Percentiles rank a stretch among this genome's conserved stretches.
Conservation (phyloP, 2,329 filamentous ascomycete genomes). For the Fusarium sp. region DNA sequence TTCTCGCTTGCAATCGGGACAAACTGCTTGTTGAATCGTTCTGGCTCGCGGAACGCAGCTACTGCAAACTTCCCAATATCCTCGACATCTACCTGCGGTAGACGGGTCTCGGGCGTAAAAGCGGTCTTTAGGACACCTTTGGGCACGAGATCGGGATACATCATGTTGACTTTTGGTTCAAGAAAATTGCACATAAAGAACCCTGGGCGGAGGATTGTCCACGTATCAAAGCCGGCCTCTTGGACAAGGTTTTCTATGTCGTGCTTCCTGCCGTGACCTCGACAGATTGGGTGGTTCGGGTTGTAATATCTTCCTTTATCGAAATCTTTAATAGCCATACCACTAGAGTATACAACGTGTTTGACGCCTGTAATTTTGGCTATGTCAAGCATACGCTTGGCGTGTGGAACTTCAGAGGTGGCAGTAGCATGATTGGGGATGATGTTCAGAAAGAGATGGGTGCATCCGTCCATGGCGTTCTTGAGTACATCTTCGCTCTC, state of each 20-base stretch:
- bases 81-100: conserved; percentile 10
- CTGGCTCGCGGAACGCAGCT: conserved; percentile 1
- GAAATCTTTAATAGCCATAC: conserved; percentile 14
- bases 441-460: conserved; percentile 1
- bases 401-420: not conserved
- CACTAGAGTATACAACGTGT: conserved; percentile 14
- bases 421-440: conserved; percentile 3
- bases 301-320: not conserved
- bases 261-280: not conserved
- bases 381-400: not conserved
- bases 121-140: not conserved
- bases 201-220: conserved; percentile 8
- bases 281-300: not conserved
- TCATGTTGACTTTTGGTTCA: conserved; percentile 6
- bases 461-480: not conserved
- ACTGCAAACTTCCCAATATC: conserved; percentile 12
- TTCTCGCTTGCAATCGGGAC: conserved; percentile 8
- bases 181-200: conserved; percentile 23
- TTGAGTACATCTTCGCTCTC: not conserved
- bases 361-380: not conserved
- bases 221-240: not conserved
- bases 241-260: not conserved
- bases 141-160: not conserved
- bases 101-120: not conserved
- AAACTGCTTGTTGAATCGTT: not conserved